Percentiles rank a stretch among this genome's conserved stretches.
These are phyloP conservation scores for Castanospermum australe DNA, from an alignment of 306 rosid species.

Conservation along the genomic window DNA sequence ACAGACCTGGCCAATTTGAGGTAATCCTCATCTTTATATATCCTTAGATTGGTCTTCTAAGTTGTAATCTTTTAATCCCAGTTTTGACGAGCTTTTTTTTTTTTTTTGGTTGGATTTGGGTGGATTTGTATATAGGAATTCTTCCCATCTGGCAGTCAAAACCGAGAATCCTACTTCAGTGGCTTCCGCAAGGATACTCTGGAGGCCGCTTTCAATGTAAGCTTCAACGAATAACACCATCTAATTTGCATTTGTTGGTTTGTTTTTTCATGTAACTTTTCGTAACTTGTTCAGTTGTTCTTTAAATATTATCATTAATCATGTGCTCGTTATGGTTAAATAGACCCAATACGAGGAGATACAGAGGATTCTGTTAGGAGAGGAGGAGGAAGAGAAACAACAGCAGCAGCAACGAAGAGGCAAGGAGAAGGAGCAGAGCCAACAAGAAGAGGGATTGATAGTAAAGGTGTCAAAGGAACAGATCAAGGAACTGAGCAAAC, in stretches of 20 bases:
- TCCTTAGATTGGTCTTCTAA: background rate
- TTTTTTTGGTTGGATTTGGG: background rate
- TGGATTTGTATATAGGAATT: constrained; percentile 10
- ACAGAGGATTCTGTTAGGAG: constrained; percentile 10
- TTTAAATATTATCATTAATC: background rate
- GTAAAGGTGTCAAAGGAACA: constrained; percentile 19
- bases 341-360: constrained; percentile 26
- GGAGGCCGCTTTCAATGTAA: constrained; percentile 36
- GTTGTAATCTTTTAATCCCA: background rate
- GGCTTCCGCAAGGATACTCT: constrained; percentile 30
- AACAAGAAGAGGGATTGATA: constrained; percentile 20
- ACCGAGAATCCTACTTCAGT: constrained; percentile 15
- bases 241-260: background rate
- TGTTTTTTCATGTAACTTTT: background rate
- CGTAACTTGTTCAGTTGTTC: background rate
- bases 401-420: background rate
- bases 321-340: background rate
- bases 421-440: background rate
- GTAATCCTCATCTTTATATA: no score
- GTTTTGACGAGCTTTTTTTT: background rate
- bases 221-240: background rate
- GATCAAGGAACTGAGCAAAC: background rate
- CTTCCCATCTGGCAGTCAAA: background rate
- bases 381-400: background rate
- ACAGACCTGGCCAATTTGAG: background rate